phyloP scores from a whole-genome alignment of 805 yeast genomes.

The Yarrowia sp. region DNA sequence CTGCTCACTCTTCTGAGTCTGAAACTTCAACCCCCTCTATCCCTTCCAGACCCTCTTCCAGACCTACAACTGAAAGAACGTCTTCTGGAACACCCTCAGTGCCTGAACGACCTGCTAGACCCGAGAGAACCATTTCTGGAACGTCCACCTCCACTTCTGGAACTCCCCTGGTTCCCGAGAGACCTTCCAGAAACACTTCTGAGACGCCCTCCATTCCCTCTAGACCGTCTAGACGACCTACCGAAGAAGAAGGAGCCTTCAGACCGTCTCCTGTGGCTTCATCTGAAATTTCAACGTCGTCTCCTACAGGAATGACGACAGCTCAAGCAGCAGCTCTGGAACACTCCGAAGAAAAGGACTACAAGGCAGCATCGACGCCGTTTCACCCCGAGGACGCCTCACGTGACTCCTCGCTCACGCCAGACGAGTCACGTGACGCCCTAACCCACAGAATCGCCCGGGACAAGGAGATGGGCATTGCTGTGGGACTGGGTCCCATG shows the following conservation, averaged over 20 bases:
- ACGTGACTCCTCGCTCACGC: neutral
- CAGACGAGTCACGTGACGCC: neutral
- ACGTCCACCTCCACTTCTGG: too few relatives aligned
- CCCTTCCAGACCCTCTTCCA: too few relatives aligned
- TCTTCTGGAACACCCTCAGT: too few relatives aligned
- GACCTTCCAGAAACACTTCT: too few relatives aligned
- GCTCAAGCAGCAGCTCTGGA: neutral
- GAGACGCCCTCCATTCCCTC: too few relatives aligned
- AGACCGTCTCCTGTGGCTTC: neutral
- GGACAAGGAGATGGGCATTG: neutral
- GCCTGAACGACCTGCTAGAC: too few relatives aligned
- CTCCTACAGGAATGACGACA: neutral
- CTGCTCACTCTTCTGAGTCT: neutral
- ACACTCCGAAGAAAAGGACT: neutral
- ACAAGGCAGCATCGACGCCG: neutral
- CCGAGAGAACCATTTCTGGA: too few relatives aligned
- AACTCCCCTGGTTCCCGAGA: too few relatives aligned
- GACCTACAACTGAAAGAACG: too few relatives aligned
- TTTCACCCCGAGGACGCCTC: too few relatives aligned
- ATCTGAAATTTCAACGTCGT: neutral
- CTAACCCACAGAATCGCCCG: neutral
- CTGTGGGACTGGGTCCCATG: slow-evolving; percentile 5
- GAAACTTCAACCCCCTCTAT: neutral
- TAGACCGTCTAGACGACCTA: too few relatives aligned
- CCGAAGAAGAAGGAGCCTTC: too few relatives aligned